These are phyloP conservation scores for Diaporthe sp. DNA, from an alignment of 2,329 filamentous ascomycete species.

Conservation along the genomic window DNA sequence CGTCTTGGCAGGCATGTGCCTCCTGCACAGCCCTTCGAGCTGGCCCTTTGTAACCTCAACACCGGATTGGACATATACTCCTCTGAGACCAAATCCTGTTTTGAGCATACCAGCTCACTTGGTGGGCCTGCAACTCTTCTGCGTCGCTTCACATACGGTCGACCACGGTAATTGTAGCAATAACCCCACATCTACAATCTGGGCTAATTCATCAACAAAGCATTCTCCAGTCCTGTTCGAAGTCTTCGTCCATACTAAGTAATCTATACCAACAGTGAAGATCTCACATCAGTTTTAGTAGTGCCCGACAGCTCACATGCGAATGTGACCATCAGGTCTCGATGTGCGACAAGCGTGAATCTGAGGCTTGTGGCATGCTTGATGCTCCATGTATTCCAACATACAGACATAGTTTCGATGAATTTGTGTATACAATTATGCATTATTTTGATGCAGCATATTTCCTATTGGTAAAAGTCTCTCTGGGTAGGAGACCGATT, in stretches of 20 bases:
- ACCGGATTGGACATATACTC: neutral
- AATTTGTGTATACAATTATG: neutral
- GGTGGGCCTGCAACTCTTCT: neutral
- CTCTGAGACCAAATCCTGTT: too few relatives aligned
- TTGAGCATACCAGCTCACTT: neutral
- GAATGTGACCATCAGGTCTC: neutral
- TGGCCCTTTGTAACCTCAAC: neutral
- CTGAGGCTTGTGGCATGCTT: neutral
- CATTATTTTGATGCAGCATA: neutral
- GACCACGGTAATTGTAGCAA: neutral
- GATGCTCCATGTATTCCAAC: neutral
- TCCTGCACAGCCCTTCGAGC: neutral
- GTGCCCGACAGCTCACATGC: neutral
- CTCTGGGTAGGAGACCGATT: neutral
- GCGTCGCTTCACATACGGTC: neutral
- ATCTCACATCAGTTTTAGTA: too few relatives aligned
- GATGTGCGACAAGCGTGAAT: neutral
- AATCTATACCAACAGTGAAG: too few relatives aligned
- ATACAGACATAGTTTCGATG: neutral
- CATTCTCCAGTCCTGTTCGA: neutral
- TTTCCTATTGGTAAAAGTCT: neutral
- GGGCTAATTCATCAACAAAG: neutral
- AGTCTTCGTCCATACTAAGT: too few relatives aligned
- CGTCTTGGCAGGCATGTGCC: conserved; percentile 25
- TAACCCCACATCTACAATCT: neutral